Percentiles rank a stretch among this genome's conserved stretches.
These are phyloP conservation scores for Brasilioporus rufonigricans DNA, from an alignment of 768 basidiomycete genomes.

Conservation along the genomic window DNA sequence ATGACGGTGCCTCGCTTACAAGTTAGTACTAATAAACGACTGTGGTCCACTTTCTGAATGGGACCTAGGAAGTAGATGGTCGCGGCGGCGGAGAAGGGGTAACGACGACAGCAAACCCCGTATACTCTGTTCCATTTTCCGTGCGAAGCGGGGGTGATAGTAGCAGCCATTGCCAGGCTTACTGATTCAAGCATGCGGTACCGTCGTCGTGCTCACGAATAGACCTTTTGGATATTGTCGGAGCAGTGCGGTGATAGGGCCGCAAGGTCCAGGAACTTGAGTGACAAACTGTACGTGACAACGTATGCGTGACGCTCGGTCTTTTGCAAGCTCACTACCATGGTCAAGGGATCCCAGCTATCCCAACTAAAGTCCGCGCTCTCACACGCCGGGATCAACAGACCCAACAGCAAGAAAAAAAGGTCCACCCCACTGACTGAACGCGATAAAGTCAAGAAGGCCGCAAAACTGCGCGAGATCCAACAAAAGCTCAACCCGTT, in stretches of 20 bases:
- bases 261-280: not conserved
- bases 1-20: not conserved
- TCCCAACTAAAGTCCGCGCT: constrained; percentile 87
- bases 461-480: constrained; percentile 79
- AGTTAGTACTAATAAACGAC: too few species aligned
- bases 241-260: not conserved
- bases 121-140: not conserved
- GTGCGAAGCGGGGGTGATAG: not conserved
- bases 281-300: constrained; percentile 3
- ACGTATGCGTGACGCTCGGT: not conserved
- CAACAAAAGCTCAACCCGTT: constrained; percentile 89
- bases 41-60: not conserved
- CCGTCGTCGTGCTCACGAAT: not conserved
- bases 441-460: constrained; percentile 79
- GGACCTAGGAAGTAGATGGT: not conserved
- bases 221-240: not conserved
- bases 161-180: not conserved
- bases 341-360: constrained; percentile 82
- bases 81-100: not conserved
- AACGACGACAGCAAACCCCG: not conserved
- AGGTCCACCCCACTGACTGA: constrained; percentile 57
- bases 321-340: not conserved
- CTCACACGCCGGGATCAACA: constrained; percentile 72
- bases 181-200: not conserved
- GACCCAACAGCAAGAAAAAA: constrained; percentile 63